Evolutionary conservation across 2,329 filamentous ascomycete genomes (phyloP).

Genomic region (Endothia cerciana): DNA sequence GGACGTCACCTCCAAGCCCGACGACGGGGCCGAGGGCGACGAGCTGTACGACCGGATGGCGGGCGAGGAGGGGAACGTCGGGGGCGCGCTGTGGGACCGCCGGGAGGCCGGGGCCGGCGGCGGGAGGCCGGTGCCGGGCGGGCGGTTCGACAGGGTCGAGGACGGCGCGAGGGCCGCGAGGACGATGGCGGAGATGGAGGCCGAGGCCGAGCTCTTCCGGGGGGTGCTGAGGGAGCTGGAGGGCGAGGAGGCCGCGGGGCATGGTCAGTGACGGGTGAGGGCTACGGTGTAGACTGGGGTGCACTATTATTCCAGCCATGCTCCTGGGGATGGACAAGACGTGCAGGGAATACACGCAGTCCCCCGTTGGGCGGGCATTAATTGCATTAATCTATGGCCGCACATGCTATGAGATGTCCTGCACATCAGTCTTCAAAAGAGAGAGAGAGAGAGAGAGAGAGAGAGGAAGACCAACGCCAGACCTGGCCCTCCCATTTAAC

Average conservation of each 20-base stretch:
- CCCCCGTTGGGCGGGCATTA: no score
- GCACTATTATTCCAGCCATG: no score
- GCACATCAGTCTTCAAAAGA: no score
- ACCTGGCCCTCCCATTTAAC: neutral
- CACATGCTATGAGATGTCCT: no score
- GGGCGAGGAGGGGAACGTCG: conserved; percentile 82
- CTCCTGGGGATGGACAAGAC: no score
- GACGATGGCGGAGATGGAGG: conserved; percentile 74
- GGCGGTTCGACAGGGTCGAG: conserved; percentile 71
- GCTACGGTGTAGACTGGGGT: neutral
- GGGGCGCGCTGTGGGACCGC: conserved; percentile 68
- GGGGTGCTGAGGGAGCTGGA: conserved; percentile 51
- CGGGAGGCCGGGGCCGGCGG: conserved; percentile 56
- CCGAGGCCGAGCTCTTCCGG: conserved; percentile 73
- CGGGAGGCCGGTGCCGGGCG: conserved; percentile 52
- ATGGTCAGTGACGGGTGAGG: neutral
- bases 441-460: no score
- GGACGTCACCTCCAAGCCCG: conserved; percentile 52
- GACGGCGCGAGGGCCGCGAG: conserved; percentile 70
- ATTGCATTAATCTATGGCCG: no score
- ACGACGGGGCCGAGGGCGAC: conserved; percentile 54
- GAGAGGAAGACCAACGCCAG: conserved; percentile 30
- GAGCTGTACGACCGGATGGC: conserved; percentile 84
- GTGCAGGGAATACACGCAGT: no score
- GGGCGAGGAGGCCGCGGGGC: conserved; percentile 33